A percentile compares a stretch with the other conserved stretches of the same genome.
Evolutionary conservation across 116 monocot genomes (phyloP).

Genomic region (Cymodocea nodosa): DNA sequence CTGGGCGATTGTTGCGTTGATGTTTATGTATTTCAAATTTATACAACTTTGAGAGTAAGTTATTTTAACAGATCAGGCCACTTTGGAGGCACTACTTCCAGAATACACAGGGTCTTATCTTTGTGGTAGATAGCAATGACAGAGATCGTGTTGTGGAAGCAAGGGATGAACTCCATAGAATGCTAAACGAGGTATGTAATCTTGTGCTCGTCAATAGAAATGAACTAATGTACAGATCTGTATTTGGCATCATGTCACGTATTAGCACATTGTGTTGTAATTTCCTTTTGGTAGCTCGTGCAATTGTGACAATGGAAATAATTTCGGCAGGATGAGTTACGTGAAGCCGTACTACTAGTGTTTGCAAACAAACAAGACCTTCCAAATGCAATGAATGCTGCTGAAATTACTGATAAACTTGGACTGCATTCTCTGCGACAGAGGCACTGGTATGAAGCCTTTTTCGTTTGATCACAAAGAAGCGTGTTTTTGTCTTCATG

Average conservation of each 20-base stretch:
- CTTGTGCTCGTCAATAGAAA: not conserved
- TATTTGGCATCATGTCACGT: not conserved
- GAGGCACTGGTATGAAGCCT: slow-evolving; percentile 22
- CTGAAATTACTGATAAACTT: slow-evolving; percentile 38
- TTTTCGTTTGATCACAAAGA: not conserved
- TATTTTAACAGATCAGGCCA: slow-evolving; percentile 27
- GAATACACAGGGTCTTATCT: slow-evolving; percentile 30
- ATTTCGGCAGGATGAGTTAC: slow-evolving; percentile 22
- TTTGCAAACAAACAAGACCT: slow-evolving; percentile 42
- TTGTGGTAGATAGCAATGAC: slow-evolving; percentile 31
- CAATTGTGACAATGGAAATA: too few species aligned
- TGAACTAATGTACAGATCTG: too few species aligned
- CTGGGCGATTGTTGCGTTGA: not conserved
- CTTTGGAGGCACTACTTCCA: slow-evolving; percentile 40
- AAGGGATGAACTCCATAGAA: slow-evolving; percentile 32
- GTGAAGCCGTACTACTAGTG: slow-evolving; percentile 31
- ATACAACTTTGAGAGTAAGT: not conserved
- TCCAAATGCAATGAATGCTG: slow-evolving; percentile 43
- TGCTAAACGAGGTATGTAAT: slow-evolving; percentile 28
- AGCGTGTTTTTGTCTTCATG: too few species aligned
- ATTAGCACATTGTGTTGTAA: not conserved
- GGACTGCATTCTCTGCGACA: slow-evolving; percentile 32
- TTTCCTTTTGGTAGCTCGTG: too few species aligned
- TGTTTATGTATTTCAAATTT: not conserved
- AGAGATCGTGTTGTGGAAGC: slow-evolving; percentile 35